Conservation (phyloP, 495 filamentous ascomycete genomes). For the Tirmania nivea region DNA sequence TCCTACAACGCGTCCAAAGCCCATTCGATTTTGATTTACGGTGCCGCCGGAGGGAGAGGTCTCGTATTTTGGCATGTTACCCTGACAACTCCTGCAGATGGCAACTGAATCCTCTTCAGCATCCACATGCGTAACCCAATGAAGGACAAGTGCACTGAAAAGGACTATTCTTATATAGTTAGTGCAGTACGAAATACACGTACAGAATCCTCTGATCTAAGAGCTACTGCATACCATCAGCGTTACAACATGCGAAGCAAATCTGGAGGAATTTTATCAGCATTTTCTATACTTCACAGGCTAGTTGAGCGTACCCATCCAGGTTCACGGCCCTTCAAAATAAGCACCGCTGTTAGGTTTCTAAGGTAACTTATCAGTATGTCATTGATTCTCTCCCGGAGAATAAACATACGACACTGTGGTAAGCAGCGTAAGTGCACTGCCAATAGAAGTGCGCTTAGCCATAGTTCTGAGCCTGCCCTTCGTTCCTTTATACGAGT, state of each 20-base stretch:
- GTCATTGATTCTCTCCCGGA: neutral
- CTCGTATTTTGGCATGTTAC: neutral
- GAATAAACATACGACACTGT: conserved; percentile 12
- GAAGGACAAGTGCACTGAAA: conserved; percentile 18
- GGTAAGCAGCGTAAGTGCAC: conserved; percentile 13
- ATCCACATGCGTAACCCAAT: conserved; percentile 20
- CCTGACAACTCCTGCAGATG: neutral
- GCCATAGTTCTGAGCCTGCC: conserved; percentile 14
- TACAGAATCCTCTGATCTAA: no score
- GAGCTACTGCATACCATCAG: conserved; percentile 11
- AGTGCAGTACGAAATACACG: neutral
- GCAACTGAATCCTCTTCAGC: conserved; percentile 1
- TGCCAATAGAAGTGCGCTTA: conserved; percentile 17
- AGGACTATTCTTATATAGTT: conserved; percentile 6
- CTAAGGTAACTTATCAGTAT: conserved; percentile 1
- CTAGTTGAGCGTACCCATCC: conserved; percentile 8
- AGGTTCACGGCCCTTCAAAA: conserved; percentile 15
- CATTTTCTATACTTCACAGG: no score
- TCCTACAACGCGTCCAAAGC: neutral
- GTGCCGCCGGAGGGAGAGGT: neutral
- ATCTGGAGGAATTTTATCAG: neutral
- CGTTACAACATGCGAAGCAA: conserved; percentile 18
- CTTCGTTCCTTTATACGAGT: conserved; percentile 10
- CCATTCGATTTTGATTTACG: neutral
- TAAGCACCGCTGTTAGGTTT: conserved; percentile 13